These are phyloP conservation scores for Colletotrichum simmondsii DNA, from an alignment of 2,329 filamentous ascomycete genomes.

Conservation along the genomic window DNA sequence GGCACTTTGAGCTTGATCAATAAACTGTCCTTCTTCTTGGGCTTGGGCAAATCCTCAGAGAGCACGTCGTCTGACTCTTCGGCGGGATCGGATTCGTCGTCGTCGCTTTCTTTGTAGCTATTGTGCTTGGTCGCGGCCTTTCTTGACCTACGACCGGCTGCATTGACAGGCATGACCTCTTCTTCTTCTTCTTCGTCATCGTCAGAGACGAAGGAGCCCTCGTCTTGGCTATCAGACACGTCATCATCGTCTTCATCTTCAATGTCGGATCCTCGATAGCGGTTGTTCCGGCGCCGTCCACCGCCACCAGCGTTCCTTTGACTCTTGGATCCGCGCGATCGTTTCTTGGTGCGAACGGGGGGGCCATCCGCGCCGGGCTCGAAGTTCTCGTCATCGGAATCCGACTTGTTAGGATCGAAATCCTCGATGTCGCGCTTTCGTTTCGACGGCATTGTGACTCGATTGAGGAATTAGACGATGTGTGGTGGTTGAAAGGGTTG, in stretches of 20 bases:
- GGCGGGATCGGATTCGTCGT: conserved; percentile 47
- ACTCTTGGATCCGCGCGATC: conserved; percentile 42
- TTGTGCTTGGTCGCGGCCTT: conserved; percentile 56
- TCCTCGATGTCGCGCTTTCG: conserved; percentile 68
- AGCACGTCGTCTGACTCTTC: conserved; percentile 40
- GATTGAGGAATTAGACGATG: background rate
- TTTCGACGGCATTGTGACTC: conserved; percentile 57
- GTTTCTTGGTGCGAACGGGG: conserved; percentile 52
- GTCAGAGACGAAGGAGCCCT: conserved; percentile 59
- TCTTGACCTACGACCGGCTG: conserved; percentile 60
- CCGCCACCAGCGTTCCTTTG: conserved; percentile 51
- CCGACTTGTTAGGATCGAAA: conserved; percentile 75
- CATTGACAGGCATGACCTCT: conserved; percentile 54
- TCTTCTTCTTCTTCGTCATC: conserved; percentile 51
- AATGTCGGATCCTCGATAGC: conserved; percentile 71
- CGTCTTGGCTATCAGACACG: conserved; percentile 63
- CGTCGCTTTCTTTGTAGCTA: conserved; percentile 61
- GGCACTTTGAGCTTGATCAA: conserved; percentile 59
- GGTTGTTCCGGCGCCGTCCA: conserved; percentile 50
- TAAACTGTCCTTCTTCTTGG: conserved; percentile 37
- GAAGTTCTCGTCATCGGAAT: conserved; percentile 75
- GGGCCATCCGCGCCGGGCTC: conserved; percentile 61
- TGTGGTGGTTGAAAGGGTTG: background rate
- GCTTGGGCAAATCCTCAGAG: conserved; percentile 36
- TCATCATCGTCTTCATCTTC: conserved; percentile 67